Conservation (phyloP, 179 eudicot species). For the Spergularia azorica region DNA sequence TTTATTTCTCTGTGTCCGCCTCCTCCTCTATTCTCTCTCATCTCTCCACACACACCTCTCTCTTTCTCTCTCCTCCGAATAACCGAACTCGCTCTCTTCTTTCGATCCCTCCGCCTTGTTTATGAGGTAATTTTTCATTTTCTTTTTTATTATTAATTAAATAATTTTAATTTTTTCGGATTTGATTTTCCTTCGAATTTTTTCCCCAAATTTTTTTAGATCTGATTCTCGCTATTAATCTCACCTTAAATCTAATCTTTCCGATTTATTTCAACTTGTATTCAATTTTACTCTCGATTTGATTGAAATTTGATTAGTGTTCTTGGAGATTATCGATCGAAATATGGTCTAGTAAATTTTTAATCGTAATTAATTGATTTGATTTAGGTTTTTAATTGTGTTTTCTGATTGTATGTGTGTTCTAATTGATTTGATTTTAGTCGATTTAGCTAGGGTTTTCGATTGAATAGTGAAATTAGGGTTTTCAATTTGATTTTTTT, state of each 20-base stretch:
- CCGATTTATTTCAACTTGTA: not conserved
- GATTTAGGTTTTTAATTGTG: not conserved
- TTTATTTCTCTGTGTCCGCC: not conserved
- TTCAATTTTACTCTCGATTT: not conserved
- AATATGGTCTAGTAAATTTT: constrained; percentile 14
- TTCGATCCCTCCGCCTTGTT: constrained; percentile 63
- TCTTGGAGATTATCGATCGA: not conserved
- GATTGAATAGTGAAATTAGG: constrained; percentile 9
- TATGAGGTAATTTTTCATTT: constrained; percentile 52
- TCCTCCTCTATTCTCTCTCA: not conserved
- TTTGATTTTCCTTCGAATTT: not conserved
- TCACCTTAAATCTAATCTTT: not conserved
- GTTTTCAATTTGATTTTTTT: too few relatives aligned
- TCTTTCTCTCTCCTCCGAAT: constrained; percentile 11
- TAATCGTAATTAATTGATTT: not conserved
- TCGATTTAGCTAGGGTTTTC: constrained; percentile 8
- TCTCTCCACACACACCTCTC: not conserved
- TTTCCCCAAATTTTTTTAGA: not conserved
- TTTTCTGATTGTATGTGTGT: not conserved
- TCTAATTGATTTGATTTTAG: not conserved
- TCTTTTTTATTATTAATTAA: not conserved
- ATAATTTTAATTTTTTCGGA: not conserved
- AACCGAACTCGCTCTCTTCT: constrained; percentile 30
- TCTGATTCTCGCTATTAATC: not conserved
- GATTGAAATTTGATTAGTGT: not conserved